Evolutionary conservation across 2,329 filamentous ascomycete species (phyloP), one percentile per base, ranked within the genome.

Genomic region (Ambrosiella cleistominuta): DNA sequence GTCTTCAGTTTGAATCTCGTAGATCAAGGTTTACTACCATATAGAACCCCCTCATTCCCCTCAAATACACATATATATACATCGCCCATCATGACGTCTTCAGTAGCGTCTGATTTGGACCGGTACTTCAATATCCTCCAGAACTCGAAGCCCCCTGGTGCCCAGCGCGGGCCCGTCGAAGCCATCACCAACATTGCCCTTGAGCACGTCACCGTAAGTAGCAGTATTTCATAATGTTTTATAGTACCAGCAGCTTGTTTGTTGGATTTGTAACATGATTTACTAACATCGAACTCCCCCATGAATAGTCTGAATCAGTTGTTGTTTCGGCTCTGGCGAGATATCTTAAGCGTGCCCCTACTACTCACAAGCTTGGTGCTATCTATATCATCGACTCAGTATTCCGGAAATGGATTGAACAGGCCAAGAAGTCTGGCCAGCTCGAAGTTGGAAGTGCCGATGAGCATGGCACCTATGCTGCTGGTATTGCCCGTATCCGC

Each of bases 351-450:
- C 95, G 93, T 72, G 85, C 90, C 64, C 88, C 88, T 61, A 82
- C 82, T 69, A 95, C 89, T 70, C 91, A 98, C 80, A 98, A 98
- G 75, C 80, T 98, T 71, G 93, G 93, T 74, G 90, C 96, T 68
- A 84, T 98, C 74, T 98, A 98, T 83, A 90, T 97, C 74, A 88
- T 98, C 90, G 93, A 98, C 79, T 95, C 91, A 77, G 90, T 98
- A 80, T 91, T 90, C 71, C 88, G 93, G 73, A 91, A 94, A 76
- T 98, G 93, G 91, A 83, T 95, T 76, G 91, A 97, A 71, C 86
- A 89, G 73, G 91, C 93, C 67, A 93, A 90, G 73, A 80, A 83
- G 67, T 80, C 86, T 64, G 87, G 86, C 66, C 90, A 97, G 69
- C 73, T 85, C 68, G 81, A 89, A 71, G 86, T 86, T 73, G 83